Evolutionary conservation across 2,329 filamentous ascomycete species (phyloP), one percentile per base, ranked within the genome.

Genomic region (Massarina eburnea): DNA sequence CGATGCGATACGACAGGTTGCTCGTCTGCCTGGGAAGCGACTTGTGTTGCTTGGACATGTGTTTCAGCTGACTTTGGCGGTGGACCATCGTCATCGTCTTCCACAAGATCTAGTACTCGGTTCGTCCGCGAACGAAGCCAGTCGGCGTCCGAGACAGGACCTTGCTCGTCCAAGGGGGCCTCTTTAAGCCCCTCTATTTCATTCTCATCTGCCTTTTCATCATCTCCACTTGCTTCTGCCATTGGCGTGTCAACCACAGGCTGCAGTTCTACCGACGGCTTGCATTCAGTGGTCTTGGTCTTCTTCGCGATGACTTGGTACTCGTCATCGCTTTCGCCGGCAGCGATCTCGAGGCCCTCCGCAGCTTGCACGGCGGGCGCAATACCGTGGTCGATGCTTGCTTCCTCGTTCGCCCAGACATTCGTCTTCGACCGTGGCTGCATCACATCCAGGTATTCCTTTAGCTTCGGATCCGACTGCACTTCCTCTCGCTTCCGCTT

Each of bases 41-140:
- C 50, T 35, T 46, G 37, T 10, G 21, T 3, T 9, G 15, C 20
- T 24, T 8, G 3, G 12, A 34, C 34, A 22, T 49, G 46, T 41
- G 55, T 54, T 6, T 49, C 41, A 17, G 39, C 45, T 24, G 40
- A 37, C 14, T 32, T 44, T 6, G 49, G 43, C 15, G 30, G 51
- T 39, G 51, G 41, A 14, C 48, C 38, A 1, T 71, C 68, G 48
- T 87, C 82, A 48, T 85, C 85, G 34, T 89, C 86, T 59, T 95
- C 89, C 43, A 91, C 78, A 21, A 97, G 76, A 67, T 92, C 94
- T 40, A 96, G 78, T 39, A 95, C 75, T 59, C 92, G 82, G 71
- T 86, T 96, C 12, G 91, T 97, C 57, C 88, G 84, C 52, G 88
- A 92, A 46, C 92, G 84, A 57, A 96, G 77, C 94, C 94, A 99